phyloP scores from a whole-genome alignment of 2,329 filamentous ascomycete genomes.

The Rhinocladiella similis region DNA sequence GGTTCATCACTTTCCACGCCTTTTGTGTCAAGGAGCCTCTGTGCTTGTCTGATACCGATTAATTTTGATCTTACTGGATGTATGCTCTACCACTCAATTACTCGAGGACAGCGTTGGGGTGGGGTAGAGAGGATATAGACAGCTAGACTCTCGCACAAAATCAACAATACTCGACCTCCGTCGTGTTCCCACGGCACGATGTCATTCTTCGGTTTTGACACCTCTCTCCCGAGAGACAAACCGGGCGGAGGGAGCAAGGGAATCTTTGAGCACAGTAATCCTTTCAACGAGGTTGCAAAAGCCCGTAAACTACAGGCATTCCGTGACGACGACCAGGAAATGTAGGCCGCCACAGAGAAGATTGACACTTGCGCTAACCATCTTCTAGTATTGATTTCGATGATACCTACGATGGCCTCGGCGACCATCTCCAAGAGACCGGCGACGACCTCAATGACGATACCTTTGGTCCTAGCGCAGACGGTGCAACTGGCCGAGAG shows the following conservation, averaged over 20 bases:
- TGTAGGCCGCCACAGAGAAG: slow-evolving; percentile 38
- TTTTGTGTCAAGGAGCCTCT: not conserved
- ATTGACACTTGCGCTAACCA: slow-evolving; percentile 10
- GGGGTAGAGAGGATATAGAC: slow-evolving; percentile 8
- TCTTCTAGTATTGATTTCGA: slow-evolving; percentile 78
- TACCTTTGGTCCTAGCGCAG: slow-evolving; percentile 70
- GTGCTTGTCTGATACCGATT: too few relatives aligned
- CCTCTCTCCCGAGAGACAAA: slow-evolving; percentile 61
- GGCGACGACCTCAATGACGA: slow-evolving; percentile 97
- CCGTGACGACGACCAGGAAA: slow-evolving; percentile 59
- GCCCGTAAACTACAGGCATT: slow-evolving; percentile 45
- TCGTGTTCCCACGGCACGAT: slow-evolving; percentile 49
- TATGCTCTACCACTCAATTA: slow-evolving; percentile 22
- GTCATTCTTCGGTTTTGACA: slow-evolving; percentile 92
- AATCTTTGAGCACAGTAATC: slow-evolving; percentile 80
- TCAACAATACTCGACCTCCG: not conserved
- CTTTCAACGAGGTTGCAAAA: slow-evolving; percentile 78
- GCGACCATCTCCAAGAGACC: slow-evolving; percentile 84
- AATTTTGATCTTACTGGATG: slow-evolving; percentile 13
- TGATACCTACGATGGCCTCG: slow-evolving; percentile 94
- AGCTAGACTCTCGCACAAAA: not conserved
- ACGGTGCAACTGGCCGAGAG: slow-evolving; percentile 47
- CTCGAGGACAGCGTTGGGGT: slow-evolving; percentile 28
- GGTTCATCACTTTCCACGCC: not conserved
- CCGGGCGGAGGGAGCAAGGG: slow-evolving; percentile 59